Percentiles rank a stretch among this genome's conserved stretches.
phyloP scores from a whole-genome alignment of 345 rosid species.

The Ceriops zippeliana region DNA sequence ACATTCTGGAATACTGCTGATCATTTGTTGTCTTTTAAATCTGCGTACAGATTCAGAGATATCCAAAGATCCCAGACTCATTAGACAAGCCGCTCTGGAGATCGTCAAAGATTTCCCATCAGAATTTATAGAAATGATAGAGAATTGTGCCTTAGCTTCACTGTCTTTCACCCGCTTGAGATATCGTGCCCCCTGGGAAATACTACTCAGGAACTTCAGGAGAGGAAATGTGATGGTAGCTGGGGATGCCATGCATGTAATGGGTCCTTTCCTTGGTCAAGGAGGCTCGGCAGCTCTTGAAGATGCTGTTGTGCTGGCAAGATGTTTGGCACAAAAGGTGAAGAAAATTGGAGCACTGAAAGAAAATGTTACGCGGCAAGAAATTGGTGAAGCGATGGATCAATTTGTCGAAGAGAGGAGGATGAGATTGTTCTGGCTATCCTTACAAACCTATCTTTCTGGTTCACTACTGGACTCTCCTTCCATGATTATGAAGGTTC shows the following conservation, averaged over 20 bases:
- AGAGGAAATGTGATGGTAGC: slow-evolving; percentile 48
- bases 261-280: slow-evolving; percentile 53
- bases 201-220: slow-evolving; percentile 31
- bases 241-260: slow-evolving; percentile 50
- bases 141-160: slow-evolving; percentile 26
- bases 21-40: too few relatives aligned
- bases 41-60: slow-evolving; percentile 9
- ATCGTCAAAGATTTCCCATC: slow-evolving; percentile 29
- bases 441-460: not conserved
- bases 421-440: slow-evolving; percentile 1
- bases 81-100: slow-evolving; percentile 21
- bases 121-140: slow-evolving; percentile 37
- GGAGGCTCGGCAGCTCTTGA: slow-evolving; percentile 47
- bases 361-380: not conserved
- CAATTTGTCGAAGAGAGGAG: slow-evolving; percentile 40
- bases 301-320: slow-evolving; percentile 49
- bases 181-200: slow-evolving; percentile 41
- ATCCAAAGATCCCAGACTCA: slow-evolving; percentile 31
- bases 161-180: slow-evolving; percentile 37
- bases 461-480: not conserved
- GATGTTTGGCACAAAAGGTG: slow-evolving; percentile 37
- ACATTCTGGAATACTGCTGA: too few relatives aligned
- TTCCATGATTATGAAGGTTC: not conserved
- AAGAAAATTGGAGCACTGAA: not conserved
- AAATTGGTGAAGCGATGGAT: slow-evolving; percentile 33